A percentile compares a stretch with the other conserved stretches of the same genome.
These are phyloP conservation scores for Lichtheimia hyalospora DNA, from an alignment of 371 early-diverging fungal genomes.

Conservation along the genomic window DNA sequence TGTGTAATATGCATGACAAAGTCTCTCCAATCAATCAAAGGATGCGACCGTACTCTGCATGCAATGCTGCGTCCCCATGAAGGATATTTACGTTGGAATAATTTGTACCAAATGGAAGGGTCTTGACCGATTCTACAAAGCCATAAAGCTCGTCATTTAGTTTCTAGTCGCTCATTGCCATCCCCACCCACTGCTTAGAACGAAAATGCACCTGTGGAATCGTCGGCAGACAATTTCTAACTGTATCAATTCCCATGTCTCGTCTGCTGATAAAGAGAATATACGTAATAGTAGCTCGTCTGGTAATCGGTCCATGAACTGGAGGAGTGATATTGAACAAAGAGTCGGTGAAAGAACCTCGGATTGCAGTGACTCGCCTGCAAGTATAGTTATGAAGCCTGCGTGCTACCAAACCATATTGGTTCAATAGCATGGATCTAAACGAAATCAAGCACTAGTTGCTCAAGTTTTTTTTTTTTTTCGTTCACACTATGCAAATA, in stretches of 20 bases:
- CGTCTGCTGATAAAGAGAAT: slow-evolving; percentile 19
- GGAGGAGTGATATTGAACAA: slow-evolving; percentile 1
- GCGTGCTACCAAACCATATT: too few relatives aligned
- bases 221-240: slow-evolving; percentile 23
- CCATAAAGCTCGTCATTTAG: neutral
- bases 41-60: slow-evolving; percentile 17
- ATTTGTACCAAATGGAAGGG: slow-evolving; percentile 28
- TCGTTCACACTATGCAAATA: too few relatives aligned
- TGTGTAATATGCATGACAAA: slow-evolving; percentile 25
- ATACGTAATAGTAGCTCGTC: slow-evolving; percentile 35
- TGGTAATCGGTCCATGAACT: slow-evolving; percentile 30
- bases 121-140: slow-evolving; percentile 18
- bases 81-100: slow-evolving; percentile 29
- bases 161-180: neutral
- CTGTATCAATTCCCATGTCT: slow-evolving; percentile 21
- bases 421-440: too few relatives aligned
- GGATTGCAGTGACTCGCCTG: too few relatives aligned
- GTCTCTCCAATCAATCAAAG: slow-evolving; percentile 35
- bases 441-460: too few relatives aligned
- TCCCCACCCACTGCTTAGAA: neutral
- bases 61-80: slow-evolving; percentile 26
- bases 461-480: too few relatives aligned
- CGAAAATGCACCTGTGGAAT: slow-evolving; percentile 25
- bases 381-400: too few relatives aligned
- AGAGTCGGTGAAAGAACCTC: neutral